These are phyloP conservation scores for Colletotrichum abscissum DNA, from an alignment of 2,329 filamentous ascomycete genomes.

Conservation along the genomic window DNA sequence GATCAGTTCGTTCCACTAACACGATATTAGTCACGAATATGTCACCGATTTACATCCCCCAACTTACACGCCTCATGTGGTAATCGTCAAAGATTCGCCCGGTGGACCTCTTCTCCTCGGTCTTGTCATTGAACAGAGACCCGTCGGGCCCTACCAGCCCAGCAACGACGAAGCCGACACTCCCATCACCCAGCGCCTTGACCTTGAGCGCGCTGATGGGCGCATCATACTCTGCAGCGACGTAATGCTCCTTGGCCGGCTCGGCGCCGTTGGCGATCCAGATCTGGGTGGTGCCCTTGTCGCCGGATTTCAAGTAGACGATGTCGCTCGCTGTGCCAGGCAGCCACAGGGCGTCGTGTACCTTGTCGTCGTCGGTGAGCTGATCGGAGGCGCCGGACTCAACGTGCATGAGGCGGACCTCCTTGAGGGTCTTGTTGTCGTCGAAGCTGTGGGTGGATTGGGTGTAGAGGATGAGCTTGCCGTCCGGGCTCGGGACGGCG, in stretches of 20 bases:
- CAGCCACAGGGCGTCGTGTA: conserved; percentile 51
- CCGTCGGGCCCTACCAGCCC: conserved; percentile 47
- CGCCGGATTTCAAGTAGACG: conserved; percentile 44
- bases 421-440: conserved; percentile 44
- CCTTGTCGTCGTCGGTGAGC: conserved; percentile 42
- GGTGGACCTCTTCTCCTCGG: conserved; percentile 39
- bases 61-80: conserved; percentile 47
- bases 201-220: conserved; percentile 48
- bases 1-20: conserved; percentile 47
- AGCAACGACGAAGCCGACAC: conserved; percentile 48
- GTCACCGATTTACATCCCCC: not conserved
- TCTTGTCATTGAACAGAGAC: conserved; percentile 46
- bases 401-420: conserved; percentile 49
- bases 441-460: conserved; percentile 50
- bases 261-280: conserved; percentile 41
- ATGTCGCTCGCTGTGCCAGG: conserved; percentile 44
- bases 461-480: conserved; percentile 54
- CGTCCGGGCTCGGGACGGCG: conserved; percentile 53
- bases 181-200: conserved; percentile 46
- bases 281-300: conserved; percentile 46
- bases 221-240: conserved; percentile 46
- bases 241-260: conserved; percentile 38
- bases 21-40: not conserved
- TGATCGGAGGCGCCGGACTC: conserved; percentile 41
- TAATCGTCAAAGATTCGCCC: conserved; percentile 49